Conservation (phyloP, 106 monocot species). For the Dioscorea zingiberensis region DNA sequence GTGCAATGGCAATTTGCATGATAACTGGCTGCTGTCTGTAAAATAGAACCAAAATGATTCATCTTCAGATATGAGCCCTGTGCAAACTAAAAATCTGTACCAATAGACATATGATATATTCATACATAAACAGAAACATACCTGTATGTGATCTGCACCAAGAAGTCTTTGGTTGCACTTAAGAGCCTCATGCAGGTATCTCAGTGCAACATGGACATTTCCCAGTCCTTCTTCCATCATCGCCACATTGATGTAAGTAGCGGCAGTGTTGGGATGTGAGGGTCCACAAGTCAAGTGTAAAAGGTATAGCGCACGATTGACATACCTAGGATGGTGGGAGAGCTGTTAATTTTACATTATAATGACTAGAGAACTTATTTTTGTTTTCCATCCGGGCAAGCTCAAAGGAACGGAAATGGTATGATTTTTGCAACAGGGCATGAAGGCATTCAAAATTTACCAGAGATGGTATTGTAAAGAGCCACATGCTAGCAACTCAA, state of each 20-base stretch:
- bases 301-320: slow-evolving; percentile 92
- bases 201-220: slow-evolving; percentile 89
- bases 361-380: no score
- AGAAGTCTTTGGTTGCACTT: slow-evolving; percentile 92
- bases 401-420: no score
- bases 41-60: slow-evolving; percentile 2
- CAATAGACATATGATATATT: no score
- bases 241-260: slow-evolving; percentile 96
- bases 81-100: background rate
- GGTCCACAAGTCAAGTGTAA: slow-evolving; percentile 92
- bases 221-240: slow-evolving; percentile 99
- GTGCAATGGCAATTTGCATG: slow-evolving; percentile 96
- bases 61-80: no score
- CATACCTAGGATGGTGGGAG: slow-evolving; percentile 50
- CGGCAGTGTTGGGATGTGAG: slow-evolving; percentile 96
- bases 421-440: no score
- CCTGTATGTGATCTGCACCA: slow-evolving; percentile 96
- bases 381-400: no score
- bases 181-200: slow-evolving; percentile 91
- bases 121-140: slow-evolving; percentile 26
- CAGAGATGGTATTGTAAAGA: no score
- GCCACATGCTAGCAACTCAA: no score
- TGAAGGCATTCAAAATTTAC: no score
- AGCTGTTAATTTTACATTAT: background rate
- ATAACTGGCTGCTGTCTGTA: slow-evolving; percentile 97